Evolutionary conservation across 352 stramenopile species (phyloP), one percentile per base, ranked within the genome.

Genomic region (Phytophthora hibernalis): DNA sequence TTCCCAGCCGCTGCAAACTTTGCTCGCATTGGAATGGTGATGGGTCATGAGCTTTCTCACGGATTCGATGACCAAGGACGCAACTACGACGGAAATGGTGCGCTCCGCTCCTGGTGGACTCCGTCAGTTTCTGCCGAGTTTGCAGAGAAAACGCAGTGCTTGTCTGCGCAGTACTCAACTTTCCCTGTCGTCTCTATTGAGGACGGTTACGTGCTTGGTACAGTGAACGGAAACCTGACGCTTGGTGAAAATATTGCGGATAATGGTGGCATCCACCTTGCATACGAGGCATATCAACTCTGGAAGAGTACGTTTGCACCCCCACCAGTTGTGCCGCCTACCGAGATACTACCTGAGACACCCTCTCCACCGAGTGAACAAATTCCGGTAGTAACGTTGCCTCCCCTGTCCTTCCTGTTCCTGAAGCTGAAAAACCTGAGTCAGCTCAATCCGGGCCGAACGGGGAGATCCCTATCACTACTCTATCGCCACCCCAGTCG

Each of bases 21-120:
- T 68, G 95, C 89, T 43, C 85, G 86, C 9, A 98, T 98, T 52
- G 91, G 92, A 2, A 94, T 95, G 65, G 87, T 98, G 12, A 96
- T 98, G 68, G 93, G 91, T 3, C 95, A 98, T 67, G 95, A 98
- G 74, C 91, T 98, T 63, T 97, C 92, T 11, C 92, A 98, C 64
- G 95, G 92, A 16, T 98, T 98, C 71, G 95, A 98, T 66, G 91
- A 98, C 60, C 89, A 97, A 70, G 94, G 93, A 54, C 77, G 89
- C 22, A 96, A 98, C 54, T 97, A 87, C 55, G 83, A 94, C 61
- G 85, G 56, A 15, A 72, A 87, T 45, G 94, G 94, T 15, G 90
- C 91, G n/a, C 85, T 98, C 45, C 80, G 85, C 9, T 86, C 96
- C 54, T 98, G 95, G 95, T 98, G 95, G 93, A 96, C 91, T 21